These are phyloP conservation scores for Massospora cicadina DNA, from an alignment of 371 early-diverging fungal genomes.

Conservation along the genomic window DNA sequence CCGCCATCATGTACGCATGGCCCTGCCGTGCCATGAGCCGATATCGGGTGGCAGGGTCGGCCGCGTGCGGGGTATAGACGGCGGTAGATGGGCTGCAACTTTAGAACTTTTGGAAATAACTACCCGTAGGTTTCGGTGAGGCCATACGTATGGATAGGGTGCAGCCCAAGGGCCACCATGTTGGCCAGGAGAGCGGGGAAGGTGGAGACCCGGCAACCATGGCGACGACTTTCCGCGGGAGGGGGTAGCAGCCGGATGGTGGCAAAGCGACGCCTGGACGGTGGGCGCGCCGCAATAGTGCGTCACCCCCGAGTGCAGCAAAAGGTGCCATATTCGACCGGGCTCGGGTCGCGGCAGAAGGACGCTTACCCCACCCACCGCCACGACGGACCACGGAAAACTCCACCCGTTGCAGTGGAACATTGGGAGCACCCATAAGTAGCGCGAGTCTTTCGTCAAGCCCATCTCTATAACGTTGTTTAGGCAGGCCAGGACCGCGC, in stretches of 20 bases:
- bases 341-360: conserved; percentile 42
- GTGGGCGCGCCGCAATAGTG: conserved; percentile 50
- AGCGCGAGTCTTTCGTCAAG: conserved; percentile 25
- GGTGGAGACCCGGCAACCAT: conserved; percentile 41
- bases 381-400: conserved; percentile 40
- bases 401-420: conserved; percentile 55
- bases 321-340: conserved; percentile 31
- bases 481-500: conserved; percentile 32
- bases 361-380: conserved; percentile 33
- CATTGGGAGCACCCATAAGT: conserved; percentile 41
- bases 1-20: conserved; percentile 28
- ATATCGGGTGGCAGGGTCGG: conserved; percentile 23
- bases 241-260: conserved; percentile 26
- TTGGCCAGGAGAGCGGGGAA: conserved; percentile 29
- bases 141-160: conserved; percentile 44
- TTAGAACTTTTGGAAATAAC: conserved; percentile 9
- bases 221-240: conserved; percentile 24
- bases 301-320: conserved; percentile 29
- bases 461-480: conserved; percentile 28
- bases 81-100: conserved; percentile 18
- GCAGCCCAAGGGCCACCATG: conserved; percentile 30
- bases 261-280: conserved; percentile 38
- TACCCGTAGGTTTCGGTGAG: conserved; percentile 43
- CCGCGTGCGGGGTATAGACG: conserved; percentile 13
- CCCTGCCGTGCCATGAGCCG: conserved; percentile 34